Conservation (phyloP, 2,329 filamentous ascomycete genomes). For the Podosphaera aphanis region DNA sequence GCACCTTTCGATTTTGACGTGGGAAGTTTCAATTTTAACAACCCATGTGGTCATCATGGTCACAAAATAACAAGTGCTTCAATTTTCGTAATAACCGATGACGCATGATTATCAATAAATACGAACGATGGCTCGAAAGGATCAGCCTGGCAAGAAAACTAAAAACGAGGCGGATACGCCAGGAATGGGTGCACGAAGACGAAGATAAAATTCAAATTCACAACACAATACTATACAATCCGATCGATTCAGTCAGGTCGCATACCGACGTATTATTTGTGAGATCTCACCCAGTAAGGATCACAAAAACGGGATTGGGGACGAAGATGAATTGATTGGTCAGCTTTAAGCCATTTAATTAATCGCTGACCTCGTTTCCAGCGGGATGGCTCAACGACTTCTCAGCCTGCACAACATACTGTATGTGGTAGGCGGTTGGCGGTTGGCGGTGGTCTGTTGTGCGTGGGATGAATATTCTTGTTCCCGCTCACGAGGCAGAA, state of each 20-base stretch:
- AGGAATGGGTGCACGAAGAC: background rate
- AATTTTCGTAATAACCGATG: background rate
- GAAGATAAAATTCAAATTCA: background rate
- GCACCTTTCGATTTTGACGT: no score
- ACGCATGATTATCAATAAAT: background rate
- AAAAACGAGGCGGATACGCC: background rate
- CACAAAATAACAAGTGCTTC: no score
- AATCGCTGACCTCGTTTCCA: background rate
- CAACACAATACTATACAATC: no score
- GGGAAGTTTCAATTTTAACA: background rate
- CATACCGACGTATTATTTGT: background rate
- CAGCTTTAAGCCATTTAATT: background rate
- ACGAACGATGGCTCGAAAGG: background rate
- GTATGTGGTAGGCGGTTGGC: background rate
- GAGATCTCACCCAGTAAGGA: background rate
- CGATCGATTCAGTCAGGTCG: background rate
- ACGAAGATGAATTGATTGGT: background rate
- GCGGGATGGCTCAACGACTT: background rate
- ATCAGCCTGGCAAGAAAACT: background rate
- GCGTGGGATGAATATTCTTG: background rate
- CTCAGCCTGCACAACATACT: background rate
- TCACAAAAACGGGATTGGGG: background rate
- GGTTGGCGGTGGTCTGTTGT: background rate
- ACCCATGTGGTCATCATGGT: no score
- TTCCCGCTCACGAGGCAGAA: background rate